phyloP scores from a whole-genome alignment of 2,329 filamentous ascomycete genomes.

The Alternaria ethzedia region DNA sequence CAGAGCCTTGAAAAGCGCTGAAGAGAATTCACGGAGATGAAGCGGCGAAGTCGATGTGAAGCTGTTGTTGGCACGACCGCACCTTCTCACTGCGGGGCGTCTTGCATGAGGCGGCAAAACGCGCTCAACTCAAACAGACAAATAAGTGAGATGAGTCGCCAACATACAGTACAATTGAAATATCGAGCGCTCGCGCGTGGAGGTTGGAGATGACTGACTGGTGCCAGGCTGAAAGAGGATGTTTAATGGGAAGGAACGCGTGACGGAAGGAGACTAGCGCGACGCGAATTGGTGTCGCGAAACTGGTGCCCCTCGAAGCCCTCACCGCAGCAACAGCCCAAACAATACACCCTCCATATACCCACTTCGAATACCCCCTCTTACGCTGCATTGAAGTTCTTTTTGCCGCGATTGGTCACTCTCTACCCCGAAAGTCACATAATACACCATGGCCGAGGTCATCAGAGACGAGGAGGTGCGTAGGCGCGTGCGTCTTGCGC shows the following conservation, averaged over 20 bases:
- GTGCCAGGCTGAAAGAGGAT: constrained; percentile 26
- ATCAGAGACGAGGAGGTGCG: constrained; percentile 82
- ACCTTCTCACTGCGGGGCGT: background rate
- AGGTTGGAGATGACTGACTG: background rate
- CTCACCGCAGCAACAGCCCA: constrained; percentile 13
- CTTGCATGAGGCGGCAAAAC: background rate
- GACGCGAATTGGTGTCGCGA: constrained; percentile 25
- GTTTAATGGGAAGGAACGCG: constrained; percentile 25
- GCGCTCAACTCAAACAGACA: background rate
- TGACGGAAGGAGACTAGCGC: constrained; percentile 22
- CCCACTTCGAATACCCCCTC: constrained; percentile 2
- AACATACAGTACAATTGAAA: background rate
- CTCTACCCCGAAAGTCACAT: background rate
- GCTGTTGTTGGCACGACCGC: background rate
- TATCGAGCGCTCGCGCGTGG: background rate
- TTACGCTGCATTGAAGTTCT: background rate
- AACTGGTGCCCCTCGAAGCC: constrained; percentile 22
- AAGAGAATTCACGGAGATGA: background rate
- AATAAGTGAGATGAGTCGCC: background rate
- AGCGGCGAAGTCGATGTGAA: background rate
- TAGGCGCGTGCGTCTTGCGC: constrained; percentile 84
- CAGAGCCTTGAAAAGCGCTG: background rate
- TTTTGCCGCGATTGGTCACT: background rate
- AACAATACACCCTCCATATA: constrained; percentile 19
- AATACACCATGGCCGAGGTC: constrained; percentile 33